phyloP scores from a whole-genome alignment of 2,329 filamentous ascomycete genomes.

The Cladosporium austrohemisphaericum region DNA sequence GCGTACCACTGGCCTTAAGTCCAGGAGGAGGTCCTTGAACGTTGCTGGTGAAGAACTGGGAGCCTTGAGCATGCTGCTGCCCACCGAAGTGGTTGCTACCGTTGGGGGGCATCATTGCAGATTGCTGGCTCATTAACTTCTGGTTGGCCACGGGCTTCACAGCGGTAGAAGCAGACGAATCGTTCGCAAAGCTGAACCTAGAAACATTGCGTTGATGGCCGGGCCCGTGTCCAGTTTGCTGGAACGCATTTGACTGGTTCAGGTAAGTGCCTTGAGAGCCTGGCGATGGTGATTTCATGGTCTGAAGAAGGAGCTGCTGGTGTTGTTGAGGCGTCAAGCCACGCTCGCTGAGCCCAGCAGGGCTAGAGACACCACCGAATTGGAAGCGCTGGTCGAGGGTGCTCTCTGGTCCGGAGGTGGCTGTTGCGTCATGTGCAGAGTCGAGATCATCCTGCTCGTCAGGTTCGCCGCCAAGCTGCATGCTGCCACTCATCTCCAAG shows the following conservation, averaged over 20 bases:
- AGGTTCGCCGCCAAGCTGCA: conserved; percentile 87
- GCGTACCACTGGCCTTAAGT: conserved; percentile 89
- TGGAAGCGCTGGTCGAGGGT: conserved; percentile 30
- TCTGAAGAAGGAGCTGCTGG: conserved; percentile 62
- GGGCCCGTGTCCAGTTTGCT: conserved; percentile 47
- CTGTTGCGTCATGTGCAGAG: conserved; percentile 62
- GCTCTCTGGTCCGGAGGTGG: conserved; percentile 54
- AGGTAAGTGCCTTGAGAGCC: conserved; percentile 40
- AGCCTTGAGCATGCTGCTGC: conserved; percentile 53
- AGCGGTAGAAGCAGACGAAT: conserved; percentile 57
- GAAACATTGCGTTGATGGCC: conserved; percentile 80
- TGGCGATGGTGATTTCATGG: conserved; percentile 43
- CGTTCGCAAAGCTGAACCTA: conserved; percentile 82
- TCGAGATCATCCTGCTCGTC: conserved; percentile 64
- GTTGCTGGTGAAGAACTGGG: conserved; percentile 75
- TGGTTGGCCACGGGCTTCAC: conserved; percentile 77
- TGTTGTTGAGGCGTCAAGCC: conserved; percentile 78
- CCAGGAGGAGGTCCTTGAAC: conserved; percentile 93
- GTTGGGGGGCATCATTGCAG: conserved; percentile 71
- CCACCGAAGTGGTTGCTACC: conserved; percentile 45
- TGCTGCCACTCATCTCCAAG: conserved; percentile 71
- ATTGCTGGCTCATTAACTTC: conserved; percentile 78
- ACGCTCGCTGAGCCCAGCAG: conserved; percentile 62
- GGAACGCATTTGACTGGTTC: conserved; percentile 41
- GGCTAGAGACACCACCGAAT: conserved; percentile 40